Conservation (phyloP, 352 stramenopile genomes). For the Phytophthora palmivora region DNA sequence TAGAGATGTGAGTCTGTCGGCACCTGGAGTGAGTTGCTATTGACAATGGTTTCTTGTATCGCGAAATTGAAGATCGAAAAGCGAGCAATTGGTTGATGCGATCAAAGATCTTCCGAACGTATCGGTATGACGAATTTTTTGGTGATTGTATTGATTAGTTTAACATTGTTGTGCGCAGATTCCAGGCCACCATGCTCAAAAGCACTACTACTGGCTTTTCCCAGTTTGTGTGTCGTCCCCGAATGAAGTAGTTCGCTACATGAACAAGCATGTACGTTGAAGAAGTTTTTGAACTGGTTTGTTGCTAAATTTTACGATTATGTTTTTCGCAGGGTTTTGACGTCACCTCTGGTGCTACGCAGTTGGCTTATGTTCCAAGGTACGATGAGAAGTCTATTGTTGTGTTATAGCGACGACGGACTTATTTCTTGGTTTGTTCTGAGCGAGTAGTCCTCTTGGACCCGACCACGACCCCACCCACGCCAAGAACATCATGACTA, state of each 20-base stretch:
- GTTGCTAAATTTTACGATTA: slow-evolving; percentile 1
- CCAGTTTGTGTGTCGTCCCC: slow-evolving; percentile 74
- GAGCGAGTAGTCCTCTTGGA: slow-evolving; percentile 46
- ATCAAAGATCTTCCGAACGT: slow-evolving; percentile 67
- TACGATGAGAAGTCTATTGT: slow-evolving; percentile 21
- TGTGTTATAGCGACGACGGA: background rate
- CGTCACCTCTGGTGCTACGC: slow-evolving; percentile 78
- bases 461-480: slow-evolving; percentile 58
- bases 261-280: slow-evolving; percentile 71
- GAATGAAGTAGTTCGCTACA: slow-evolving; percentile 58
- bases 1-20: background rate
- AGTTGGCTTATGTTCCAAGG: slow-evolving; percentile 76
- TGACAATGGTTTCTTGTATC: background rate
- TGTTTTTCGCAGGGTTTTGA: slow-evolving; percentile 67
- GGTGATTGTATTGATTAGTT: background rate
- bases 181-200: slow-evolving; percentile 56
- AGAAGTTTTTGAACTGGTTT: background rate
- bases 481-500: slow-evolving; percentile 79
- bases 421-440: background rate
- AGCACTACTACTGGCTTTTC: slow-evolving; percentile 88
- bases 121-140: slow-evolving; percentile 39
- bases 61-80: slow-evolving; percentile 55
- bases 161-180: slow-evolving; percentile 39
- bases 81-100: slow-evolving; percentile 61
- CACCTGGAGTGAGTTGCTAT: background rate